phyloP scores from a whole-genome alignment of 257 asterid genomes.

The Solanum pimpinellifolium region DNA sequence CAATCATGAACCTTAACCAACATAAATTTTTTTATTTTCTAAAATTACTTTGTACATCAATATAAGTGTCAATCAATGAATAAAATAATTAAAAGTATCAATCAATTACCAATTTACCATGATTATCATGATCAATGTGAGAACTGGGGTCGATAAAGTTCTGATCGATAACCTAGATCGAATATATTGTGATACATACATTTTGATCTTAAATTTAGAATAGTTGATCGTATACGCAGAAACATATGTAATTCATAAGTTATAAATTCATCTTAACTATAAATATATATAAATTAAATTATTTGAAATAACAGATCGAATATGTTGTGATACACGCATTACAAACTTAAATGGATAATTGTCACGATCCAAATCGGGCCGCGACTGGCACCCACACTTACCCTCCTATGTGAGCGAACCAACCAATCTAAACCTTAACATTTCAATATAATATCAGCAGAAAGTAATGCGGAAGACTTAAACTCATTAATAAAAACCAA shows the following conservation, averaged over 20 bases:
- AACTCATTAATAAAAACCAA: too few relatives aligned
- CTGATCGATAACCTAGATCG: neutral
- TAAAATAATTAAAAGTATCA: neutral
- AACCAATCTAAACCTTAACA: too few relatives aligned
- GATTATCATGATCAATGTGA: neutral
- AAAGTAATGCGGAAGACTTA: too few relatives aligned
- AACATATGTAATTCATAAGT: neutral
- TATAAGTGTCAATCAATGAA: conserved; percentile 1
- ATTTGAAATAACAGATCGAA: neutral
- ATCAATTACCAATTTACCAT: neutral
- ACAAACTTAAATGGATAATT: neutral
- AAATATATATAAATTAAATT: neutral
- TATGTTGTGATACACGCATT: neutral
- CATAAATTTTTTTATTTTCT: neutral
- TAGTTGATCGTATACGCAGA: neutral
- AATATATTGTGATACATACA: neutral
- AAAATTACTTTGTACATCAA: neutral
- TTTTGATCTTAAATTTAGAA: neutral
- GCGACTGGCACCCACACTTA: too few relatives aligned
- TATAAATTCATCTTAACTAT: neutral
- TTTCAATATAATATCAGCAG: too few relatives aligned
- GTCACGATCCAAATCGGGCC: too few relatives aligned
- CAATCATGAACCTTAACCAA: neutral
- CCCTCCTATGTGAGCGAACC: too few relatives aligned
- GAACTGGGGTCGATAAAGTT: neutral